Conservation (phyloP, 331 rosid species). For the Phaseolus coccineus region DNA sequence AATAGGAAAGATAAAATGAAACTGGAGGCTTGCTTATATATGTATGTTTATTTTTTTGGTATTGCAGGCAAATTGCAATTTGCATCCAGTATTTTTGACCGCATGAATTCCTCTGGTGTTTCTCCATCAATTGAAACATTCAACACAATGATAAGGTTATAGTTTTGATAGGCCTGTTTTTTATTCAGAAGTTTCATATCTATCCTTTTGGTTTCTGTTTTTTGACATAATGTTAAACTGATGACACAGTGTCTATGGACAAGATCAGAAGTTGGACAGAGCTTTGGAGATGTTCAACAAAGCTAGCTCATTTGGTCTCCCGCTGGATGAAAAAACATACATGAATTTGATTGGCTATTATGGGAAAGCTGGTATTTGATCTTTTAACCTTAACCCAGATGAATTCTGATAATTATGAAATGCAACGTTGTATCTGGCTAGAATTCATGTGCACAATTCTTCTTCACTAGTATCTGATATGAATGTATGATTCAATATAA, state of each 20-base stretch:
- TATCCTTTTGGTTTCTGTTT: slow-evolving; percentile 31
- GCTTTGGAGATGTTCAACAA: slow-evolving; percentile 80
- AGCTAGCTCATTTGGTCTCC: slow-evolving; percentile 57
- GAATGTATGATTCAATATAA: slow-evolving; percentile 15
- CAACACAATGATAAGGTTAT: slow-evolving; percentile 93
- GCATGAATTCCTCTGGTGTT: slow-evolving; percentile 65
- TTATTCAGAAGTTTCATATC: not conserved
- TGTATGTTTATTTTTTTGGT: slow-evolving; percentile 13
- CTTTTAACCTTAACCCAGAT: slow-evolving; percentile 17
- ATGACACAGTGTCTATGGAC: slow-evolving; percentile 83
- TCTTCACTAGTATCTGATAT: slow-evolving; percentile 19
- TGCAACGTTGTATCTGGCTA: slow-evolving; percentile 30
- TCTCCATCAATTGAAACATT: slow-evolving; percentile 88
- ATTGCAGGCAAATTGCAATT: slow-evolving; percentile 76
- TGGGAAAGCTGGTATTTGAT: slow-evolving; percentile 84
- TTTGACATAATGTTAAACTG: slow-evolving; percentile 34
- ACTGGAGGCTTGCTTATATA: slow-evolving; percentile 46
- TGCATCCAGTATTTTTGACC: slow-evolving; percentile 75
- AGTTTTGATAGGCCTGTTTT: slow-evolving; percentile 38
- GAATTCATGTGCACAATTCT: slow-evolving; percentile 22
- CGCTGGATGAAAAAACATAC: slow-evolving; percentile 77
- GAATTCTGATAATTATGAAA: slow-evolving; percentile 35
- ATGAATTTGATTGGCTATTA: slow-evolving; percentile 85
- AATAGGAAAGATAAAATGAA: slow-evolving; percentile 17
- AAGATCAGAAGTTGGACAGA: slow-evolving; percentile 75